phyloP scores from a whole-genome alignment of 495 filamentous ascomycete genomes.

The Massariosphaeria phaeospora region DNA sequence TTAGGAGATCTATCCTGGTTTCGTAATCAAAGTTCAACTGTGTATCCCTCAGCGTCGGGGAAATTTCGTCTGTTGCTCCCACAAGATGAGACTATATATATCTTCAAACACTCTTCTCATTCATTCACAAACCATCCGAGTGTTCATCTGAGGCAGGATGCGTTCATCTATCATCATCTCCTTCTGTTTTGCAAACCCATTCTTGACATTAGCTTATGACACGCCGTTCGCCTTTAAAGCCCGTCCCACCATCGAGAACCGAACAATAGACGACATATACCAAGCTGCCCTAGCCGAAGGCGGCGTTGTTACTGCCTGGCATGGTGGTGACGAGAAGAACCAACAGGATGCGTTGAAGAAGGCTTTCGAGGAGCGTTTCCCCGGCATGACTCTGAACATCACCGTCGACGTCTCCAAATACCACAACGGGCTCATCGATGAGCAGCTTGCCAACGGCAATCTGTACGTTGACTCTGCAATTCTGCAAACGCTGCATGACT shows the following conservation, averaged over 20 bases:
- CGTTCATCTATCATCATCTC: too few relatives aligned
- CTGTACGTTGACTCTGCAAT: conserved; percentile 37
- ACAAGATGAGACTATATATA: too few relatives aligned
- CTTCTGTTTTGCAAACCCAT: too few relatives aligned
- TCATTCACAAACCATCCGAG: too few relatives aligned
- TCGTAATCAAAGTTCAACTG: too few relatives aligned
- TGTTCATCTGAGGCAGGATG: too few relatives aligned
- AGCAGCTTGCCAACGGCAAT: conserved; percentile 32
- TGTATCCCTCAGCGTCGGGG: too few relatives aligned
- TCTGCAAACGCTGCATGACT: conserved; percentile 43
- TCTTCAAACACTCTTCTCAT: too few relatives aligned
- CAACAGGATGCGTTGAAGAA: conserved; percentile 32
- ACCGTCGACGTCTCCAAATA: conserved; percentile 44
- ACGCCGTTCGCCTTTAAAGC: not conserved
- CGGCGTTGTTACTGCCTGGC: conserved; percentile 35
- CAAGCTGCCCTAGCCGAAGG: conserved; percentile 38
- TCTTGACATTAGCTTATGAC: not conserved
- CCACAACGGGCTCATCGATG: conserved; percentile 38
- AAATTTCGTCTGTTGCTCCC: too few relatives aligned
- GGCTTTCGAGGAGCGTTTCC: conserved; percentile 38
- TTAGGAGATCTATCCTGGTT: too few relatives aligned
- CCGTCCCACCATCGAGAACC: conserved; percentile 29
- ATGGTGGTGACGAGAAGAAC: conserved; percentile 39
- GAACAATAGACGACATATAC: conserved; percentile 41
- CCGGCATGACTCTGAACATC: conserved; percentile 39